Evolutionary conservation across 2,329 filamentous ascomycete species (phyloP).

Genomic region (Alternaria arborescens): DNA sequence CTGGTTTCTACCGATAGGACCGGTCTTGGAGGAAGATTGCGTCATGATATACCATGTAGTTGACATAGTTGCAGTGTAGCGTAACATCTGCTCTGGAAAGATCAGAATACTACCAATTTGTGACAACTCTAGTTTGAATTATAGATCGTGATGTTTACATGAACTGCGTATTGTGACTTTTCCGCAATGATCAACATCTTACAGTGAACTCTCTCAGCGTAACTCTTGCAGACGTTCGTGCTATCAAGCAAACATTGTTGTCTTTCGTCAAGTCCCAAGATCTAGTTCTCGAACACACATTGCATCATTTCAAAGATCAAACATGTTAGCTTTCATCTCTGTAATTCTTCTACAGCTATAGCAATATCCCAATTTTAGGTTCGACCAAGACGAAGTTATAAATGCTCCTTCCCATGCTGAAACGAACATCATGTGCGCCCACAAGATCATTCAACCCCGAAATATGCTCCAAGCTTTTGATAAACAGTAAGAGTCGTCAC

Average conservation of each 20-base stretch:
- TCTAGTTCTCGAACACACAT: neutral
- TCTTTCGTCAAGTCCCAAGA: neutral
- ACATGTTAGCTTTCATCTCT: neutral
- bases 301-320: neutral
- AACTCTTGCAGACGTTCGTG: neutral
- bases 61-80: neutral
- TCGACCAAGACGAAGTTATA: slow-evolving; percentile 1
- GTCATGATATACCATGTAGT: neutral
- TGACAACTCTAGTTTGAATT: neutral
- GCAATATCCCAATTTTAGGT: neutral
- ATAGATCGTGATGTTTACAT: neutral
- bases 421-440: neutral
- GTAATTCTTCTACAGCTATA: neutral
- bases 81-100: neutral
- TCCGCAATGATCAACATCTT: neutral
- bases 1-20: slow-evolving; percentile 38
- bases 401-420: neutral
- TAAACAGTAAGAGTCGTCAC: neutral
- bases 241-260: neutral
- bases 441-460: slow-evolving; percentile 1
- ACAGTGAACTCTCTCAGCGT: neutral
- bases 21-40: neutral
- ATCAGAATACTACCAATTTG: neutral
- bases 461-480: slow-evolving; percentile 3
- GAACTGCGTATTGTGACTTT: neutral